Conservation (phyloP, 2,329 filamentous ascomycete genomes). For the Venturiaceae sp. region DNA sequence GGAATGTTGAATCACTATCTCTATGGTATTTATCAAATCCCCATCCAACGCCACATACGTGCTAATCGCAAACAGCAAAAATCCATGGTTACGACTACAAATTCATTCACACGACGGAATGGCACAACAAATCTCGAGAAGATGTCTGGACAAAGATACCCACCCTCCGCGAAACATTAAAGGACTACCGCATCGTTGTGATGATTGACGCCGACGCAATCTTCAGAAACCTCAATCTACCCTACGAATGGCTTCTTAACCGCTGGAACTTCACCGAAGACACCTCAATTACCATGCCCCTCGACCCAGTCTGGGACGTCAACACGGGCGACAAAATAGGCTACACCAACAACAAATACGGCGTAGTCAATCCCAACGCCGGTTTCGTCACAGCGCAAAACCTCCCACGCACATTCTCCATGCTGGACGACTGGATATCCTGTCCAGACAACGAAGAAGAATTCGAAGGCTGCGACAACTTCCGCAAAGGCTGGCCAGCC, state of each 20-base stretch:
- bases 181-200: constrained; percentile 32
- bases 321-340: constrained; percentile 8
- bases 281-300: constrained; percentile 31
- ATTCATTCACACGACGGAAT: constrained; percentile 27
- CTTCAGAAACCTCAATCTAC: constrained; percentile 32
- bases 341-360: constrained; percentile 25
- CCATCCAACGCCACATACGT: too few species aligned
- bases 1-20: constrained; percentile 30
- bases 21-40: constrained; percentile 18
- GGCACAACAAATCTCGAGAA: constrained; percentile 19
- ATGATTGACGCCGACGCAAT: constrained; percentile 36
- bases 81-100: constrained; percentile 39
- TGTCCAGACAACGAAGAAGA: constrained; percentile 19
- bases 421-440: constrained; percentile 21
- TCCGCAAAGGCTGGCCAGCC: constrained; percentile 19
- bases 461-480: constrained; percentile 14
- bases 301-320: constrained; percentile 22
- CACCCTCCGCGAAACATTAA: constrained; percentile 27
- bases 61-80: constrained; percentile 13
- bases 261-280: constrained; percentile 32
- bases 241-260: constrained; percentile 40
- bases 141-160: constrained; percentile 36
- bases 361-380: constrained; percentile 25
- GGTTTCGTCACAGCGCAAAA: constrained; percentile 29
- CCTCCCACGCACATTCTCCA: constrained; percentile 14